phyloP scores from a whole-genome alignment of 306 rosid genomes.

The Vigna angularis region DNA sequence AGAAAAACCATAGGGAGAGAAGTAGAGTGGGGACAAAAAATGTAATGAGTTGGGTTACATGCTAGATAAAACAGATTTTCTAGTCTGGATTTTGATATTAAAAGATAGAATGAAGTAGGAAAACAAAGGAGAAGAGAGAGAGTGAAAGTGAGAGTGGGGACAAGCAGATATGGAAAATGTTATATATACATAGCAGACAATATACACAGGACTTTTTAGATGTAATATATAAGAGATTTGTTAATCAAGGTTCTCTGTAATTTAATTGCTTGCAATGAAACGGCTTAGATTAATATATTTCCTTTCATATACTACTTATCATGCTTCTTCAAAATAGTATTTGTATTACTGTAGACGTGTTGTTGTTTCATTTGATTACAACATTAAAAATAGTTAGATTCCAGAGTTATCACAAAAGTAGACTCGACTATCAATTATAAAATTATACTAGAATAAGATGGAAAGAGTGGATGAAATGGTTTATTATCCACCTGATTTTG shows the following conservation, averaged over 20 bases:
- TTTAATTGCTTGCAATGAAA: background rate
- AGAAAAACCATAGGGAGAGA: background rate
- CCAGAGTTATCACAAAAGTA: slow-evolving; percentile 28
- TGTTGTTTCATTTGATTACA: slow-evolving; percentile 29
- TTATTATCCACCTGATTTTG: too few species aligned
- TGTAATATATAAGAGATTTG: slow-evolving; percentile 25
- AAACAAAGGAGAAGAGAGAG: background rate
- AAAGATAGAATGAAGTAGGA: background rate
- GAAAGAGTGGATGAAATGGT: slow-evolving; percentile 2
- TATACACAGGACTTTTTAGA: slow-evolving; percentile 27
- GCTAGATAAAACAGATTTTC: background rate
- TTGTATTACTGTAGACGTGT: background rate
- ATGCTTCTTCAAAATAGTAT: background rate
- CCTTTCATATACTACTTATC: slow-evolving; percentile 12
- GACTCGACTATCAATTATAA: background rate
- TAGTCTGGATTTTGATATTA: slow-evolving; percentile 2
- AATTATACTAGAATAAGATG: background rate
- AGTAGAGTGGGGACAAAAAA: background rate
- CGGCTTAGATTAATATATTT: slow-evolving; percentile 24
- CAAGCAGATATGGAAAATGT: slow-evolving; percentile 3
- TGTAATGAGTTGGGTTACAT: slow-evolving; percentile 23
- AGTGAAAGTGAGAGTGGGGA: background rate
- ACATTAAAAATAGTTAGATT: slow-evolving; percentile 6
- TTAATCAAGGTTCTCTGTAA: background rate
- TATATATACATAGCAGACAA: background rate